Conservation (phyloP, 1,284 basidiomycete genomes). For the Heterobasidion occidentale region DNA sequence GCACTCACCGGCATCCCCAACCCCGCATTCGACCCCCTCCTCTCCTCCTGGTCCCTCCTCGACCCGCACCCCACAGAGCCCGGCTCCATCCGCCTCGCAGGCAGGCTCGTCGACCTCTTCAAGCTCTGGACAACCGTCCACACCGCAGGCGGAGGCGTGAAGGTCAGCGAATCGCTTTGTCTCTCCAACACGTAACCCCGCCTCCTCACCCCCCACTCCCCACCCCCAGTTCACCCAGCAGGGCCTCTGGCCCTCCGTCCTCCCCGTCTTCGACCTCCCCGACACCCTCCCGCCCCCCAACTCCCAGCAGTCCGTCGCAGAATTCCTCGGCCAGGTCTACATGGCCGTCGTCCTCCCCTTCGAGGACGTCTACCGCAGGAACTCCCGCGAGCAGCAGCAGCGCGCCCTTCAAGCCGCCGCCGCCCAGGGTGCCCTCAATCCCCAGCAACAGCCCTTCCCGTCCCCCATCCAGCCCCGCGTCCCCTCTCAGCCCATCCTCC, state of each 20-base stretch:
- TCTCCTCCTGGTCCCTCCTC: slow-evolving; percentile 54
- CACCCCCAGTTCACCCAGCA: slow-evolving; percentile 26
- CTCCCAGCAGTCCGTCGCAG: slow-evolving; percentile 39
- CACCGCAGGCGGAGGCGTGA: slow-evolving; percentile 46
- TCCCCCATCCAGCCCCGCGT: slow-evolving; percentile 6
- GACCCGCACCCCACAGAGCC: slow-evolving; percentile 47
- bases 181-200: slow-evolving; percentile 1
- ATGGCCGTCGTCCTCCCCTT: slow-evolving; percentile 54
- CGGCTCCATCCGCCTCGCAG: slow-evolving; percentile 60
- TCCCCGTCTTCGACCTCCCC: slow-evolving; percentile 55
- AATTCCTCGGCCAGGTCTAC: slow-evolving; percentile 50
- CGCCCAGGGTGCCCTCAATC: slow-evolving; percentile 12
- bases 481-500: slow-evolving; percentile 6
- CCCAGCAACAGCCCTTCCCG: slow-evolving; percentile 6
- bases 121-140: slow-evolving; percentile 55
- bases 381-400: slow-evolving; percentile 47
- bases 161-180: slow-evolving; percentile 35
- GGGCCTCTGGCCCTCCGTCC: slow-evolving; percentile 42
- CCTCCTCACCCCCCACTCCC: neutral
- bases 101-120: slow-evolving; percentile 74
- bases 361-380: slow-evolving; percentile 59
- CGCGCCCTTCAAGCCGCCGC: slow-evolving; percentile 23
- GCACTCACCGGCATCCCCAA: slow-evolving; percentile 50
- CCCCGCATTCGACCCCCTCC: slow-evolving; percentile 48
- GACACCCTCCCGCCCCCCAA: slow-evolving; percentile 41